Percentiles rank a stretch among this genome's conserved stretches.
Evolutionary conservation across 139 green algal species (phyloP).

Genomic region (Chlamydomonas incerta): DNA sequence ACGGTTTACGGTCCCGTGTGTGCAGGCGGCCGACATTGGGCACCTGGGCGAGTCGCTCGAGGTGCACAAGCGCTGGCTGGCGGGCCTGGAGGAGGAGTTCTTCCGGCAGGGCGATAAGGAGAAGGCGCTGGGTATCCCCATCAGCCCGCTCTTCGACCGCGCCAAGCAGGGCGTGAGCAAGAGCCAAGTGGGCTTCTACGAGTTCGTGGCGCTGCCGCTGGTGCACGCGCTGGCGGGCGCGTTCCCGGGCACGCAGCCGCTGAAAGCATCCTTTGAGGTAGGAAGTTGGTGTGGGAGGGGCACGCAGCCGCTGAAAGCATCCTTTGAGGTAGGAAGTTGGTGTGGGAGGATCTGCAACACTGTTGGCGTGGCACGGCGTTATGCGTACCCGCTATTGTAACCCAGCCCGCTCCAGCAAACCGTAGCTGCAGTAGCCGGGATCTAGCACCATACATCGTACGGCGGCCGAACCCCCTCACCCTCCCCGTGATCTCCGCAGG

Average conservation of each 20-base stretch:
- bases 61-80: conserved; percentile 53
- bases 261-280: background rate
- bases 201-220: conserved; percentile 42
- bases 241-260: conserved; percentile 29
- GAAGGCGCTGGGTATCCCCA: conserved; percentile 27
- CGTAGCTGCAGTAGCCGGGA: too few relatives aligned
- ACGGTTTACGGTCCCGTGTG: too few relatives aligned
- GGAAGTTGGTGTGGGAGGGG: too few relatives aligned
- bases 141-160: conserved; percentile 63
- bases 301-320: too few relatives aligned
- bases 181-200: conserved; percentile 57
- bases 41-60: conserved; percentile 52
- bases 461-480: too few relatives aligned
- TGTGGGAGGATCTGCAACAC: too few relatives aligned
- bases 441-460: too few relatives aligned
- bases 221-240: background rate
- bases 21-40: conserved; percentile 33
- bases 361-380: too few relatives aligned
- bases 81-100: conserved; percentile 56
- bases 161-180: conserved; percentile 62
- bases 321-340: too few relatives aligned
- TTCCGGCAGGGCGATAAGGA: conserved; percentile 67
- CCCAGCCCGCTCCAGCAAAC: too few relatives aligned
- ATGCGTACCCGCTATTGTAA: too few relatives aligned
- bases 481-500: too few relatives aligned